These are phyloP conservation scores for Poa pratensis DNA, from an alignment of 176 grass and related monocot genomes.

Conservation along the genomic window DNA sequence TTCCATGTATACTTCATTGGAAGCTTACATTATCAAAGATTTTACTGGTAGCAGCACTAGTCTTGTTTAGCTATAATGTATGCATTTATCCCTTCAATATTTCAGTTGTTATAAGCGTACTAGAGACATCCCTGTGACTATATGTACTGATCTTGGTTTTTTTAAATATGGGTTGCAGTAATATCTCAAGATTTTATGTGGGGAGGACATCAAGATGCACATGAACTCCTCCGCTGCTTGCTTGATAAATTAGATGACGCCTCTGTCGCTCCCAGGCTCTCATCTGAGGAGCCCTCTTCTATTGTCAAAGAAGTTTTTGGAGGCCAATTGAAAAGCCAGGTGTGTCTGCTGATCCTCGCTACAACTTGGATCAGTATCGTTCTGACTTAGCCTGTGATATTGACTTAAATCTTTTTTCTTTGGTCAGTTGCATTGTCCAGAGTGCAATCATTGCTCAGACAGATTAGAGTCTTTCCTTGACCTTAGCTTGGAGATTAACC, in stretches of 20 bases:
- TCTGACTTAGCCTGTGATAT: neutral
- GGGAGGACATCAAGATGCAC: constrained; percentile 54
- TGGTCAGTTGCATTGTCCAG: constrained; percentile 54
- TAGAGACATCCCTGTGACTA: neutral
- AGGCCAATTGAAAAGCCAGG: constrained; percentile 61
- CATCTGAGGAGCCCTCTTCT: constrained; percentile 21
- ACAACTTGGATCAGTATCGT: neutral
- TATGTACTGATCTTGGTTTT: constrained; percentile 26
- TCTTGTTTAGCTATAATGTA: constrained; percentile 1
- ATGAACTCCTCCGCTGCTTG: constrained; percentile 54
- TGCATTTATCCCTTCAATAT: neutral
- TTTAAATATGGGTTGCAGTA: constrained; percentile 30
- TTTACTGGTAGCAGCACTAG: neutral
- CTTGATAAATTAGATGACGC: constrained; percentile 48
- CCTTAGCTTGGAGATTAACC: constrained; percentile 65
- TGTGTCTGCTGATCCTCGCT: constrained; percentile 8
- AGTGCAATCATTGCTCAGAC: constrained; percentile 50
- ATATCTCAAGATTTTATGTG: constrained; percentile 47
- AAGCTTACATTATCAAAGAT: neutral
- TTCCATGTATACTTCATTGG: neutral
- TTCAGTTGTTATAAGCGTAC: constrained; percentile 20
- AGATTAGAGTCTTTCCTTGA: constrained; percentile 59
- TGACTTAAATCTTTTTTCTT: neutral
- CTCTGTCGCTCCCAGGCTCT: constrained; percentile 7
- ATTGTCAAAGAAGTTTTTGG: constrained; percentile 55